Evolutionary conservation across 1,284 basidiomycete genomes (phyloP).

Genomic region (Tetrapyrgos nigripes): DNA sequence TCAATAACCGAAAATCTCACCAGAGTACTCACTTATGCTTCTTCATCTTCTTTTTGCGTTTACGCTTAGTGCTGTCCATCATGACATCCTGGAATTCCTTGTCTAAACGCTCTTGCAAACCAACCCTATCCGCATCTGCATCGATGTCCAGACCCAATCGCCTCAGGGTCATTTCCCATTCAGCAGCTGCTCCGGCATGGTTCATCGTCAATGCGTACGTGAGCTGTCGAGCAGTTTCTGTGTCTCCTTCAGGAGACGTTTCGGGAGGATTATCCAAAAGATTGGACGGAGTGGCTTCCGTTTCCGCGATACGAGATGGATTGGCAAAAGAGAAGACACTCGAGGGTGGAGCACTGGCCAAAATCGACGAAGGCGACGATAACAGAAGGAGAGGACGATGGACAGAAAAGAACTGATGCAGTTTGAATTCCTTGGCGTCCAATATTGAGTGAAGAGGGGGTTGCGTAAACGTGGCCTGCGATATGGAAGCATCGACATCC

Average conservation of each 20-base stretch:
- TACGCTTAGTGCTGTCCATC: constrained; percentile 83
- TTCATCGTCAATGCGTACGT: constrained; percentile 71
- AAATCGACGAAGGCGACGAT: constrained; percentile 61
- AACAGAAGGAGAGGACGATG: constrained; percentile 77
- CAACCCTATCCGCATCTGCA: constrained; percentile 50
- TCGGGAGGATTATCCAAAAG: constrained; percentile 38
- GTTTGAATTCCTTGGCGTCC: constrained; percentile 69
- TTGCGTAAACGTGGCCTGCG: not conserved
- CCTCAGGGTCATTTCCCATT: constrained; percentile 70
- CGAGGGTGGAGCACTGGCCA: constrained; percentile 52
- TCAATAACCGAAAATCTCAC: constrained; percentile 1
- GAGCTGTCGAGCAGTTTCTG: constrained; percentile 77
- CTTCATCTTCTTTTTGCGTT: constrained; percentile 89
- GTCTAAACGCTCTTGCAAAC: constrained; percentile 55
- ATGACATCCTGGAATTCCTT: constrained; percentile 65
- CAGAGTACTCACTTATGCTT: constrained; percentile 80
- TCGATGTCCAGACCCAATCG: constrained; percentile 63
- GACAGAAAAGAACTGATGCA: constrained; percentile 82
- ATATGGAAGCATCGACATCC: not conserved
- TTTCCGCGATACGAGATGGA: constrained; percentile 5
- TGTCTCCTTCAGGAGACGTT: constrained; percentile 69
- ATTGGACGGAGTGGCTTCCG: constrained; percentile 12
- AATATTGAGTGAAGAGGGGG: constrained; percentile 54
- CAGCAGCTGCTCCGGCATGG: constrained; percentile 59
- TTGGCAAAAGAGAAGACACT: constrained; percentile 29